These are phyloP conservation scores for Cadophora luteo-olivacea DNA, from an alignment of 2,329 filamentous ascomycete species.

Conservation along the genomic window DNA sequence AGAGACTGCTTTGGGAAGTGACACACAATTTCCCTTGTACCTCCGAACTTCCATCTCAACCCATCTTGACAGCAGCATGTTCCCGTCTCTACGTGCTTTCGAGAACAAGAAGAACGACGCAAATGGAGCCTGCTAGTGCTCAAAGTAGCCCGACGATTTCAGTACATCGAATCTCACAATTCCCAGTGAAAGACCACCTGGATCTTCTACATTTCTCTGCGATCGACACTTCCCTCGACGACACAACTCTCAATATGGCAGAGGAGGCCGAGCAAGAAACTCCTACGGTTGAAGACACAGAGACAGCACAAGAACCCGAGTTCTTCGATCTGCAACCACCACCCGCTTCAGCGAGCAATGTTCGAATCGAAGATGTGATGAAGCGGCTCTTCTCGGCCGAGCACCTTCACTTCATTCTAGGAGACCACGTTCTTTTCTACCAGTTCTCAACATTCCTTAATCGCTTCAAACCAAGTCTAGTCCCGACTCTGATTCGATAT, in stretches of 20 bases:
- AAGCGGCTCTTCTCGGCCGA: conserved; percentile 28
- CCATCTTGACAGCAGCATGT: conserved; percentile 5
- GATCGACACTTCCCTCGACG: neutral
- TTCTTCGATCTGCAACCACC: conserved; percentile 29
- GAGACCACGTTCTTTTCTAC: conserved; percentile 30
- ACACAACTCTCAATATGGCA: neutral
- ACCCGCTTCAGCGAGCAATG: conserved; percentile 14
- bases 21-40: conserved; percentile 15
- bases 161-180: conserved; percentile 6
- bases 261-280: neutral
- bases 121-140: conserved; percentile 15
- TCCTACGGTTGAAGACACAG: neutral
- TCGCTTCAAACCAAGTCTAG: conserved; percentile 31
- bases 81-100: neutral
- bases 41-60: neutral
- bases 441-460: conserved; percentile 36
- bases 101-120: conserved; percentile 1
- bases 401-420: conserved; percentile 35
- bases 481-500: conserved; percentile 34
- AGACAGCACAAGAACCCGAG: conserved; percentile 5
- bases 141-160: conserved; percentile 23
- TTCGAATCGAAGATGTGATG: conserved; percentile 30
- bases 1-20: neutral
- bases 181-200: neutral
- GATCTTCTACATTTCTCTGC: neutral